Base-by-base conservation (phyloP, 345 rosid genomes). In the Conringia planisiliqua region DNA sequence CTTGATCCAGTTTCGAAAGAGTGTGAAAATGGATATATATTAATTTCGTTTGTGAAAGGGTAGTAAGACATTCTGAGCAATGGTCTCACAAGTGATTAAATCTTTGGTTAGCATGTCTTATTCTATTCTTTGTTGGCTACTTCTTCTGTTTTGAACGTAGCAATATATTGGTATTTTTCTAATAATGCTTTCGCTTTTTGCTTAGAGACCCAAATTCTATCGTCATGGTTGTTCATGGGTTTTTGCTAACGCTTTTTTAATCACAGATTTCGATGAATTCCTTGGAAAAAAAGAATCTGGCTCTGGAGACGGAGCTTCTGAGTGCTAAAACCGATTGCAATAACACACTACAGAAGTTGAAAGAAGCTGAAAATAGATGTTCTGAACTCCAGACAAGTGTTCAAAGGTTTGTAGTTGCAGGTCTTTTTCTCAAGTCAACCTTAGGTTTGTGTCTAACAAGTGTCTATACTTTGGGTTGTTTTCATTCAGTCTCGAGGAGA, bases 371-470 rank as follows among this genome's bases (percentile, higher is more conserved):
- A 72, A 81, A 76, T 68, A 88, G 78, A 77, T 87, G 90, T 80
- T 81, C 84, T 78, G 85, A 83, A 76, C 83, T 94, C 73, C 95
- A 86, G 74, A 87, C 81, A 72, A 88, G 75, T 80, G 82, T 90
- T 69, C 81, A 81, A 64, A 87, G 98, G 97, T 94, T 73, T 71
- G 77, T 71, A 50, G 43, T 18, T 56, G 62, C 62, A 58, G 43
- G 20, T 71, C 57, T 17, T 35, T 52, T 58, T 48, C 50, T 57
- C 71, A 46, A 54, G 63, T 18, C 68, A 48, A 20, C 27, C 62
- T 17, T 52, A 48, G 56, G 16, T 70, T 51, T 55, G 36, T 55
- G 20, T 63, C 55, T 32, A 24, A 58, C 44, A 29, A 20, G 39
- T 30, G 18, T 35, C 12, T 54, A 57, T n/a, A 26, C 44, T 27